These are phyloP conservation scores for Castanea crenata DNA, from an alignment of 306 rosid species.

Conservation along the genomic window DNA sequence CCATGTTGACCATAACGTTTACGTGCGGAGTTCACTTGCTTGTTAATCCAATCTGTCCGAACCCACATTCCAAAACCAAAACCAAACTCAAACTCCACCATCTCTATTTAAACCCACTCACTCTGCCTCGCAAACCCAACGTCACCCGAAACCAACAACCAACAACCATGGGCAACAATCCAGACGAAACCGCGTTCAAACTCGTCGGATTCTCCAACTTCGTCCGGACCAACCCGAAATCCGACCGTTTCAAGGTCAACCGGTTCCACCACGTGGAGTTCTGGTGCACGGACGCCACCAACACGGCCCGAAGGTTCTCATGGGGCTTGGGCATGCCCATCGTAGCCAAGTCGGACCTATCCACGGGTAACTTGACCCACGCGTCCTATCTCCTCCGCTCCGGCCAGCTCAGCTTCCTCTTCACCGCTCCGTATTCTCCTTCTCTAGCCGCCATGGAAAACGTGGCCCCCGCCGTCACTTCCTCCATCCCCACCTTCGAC, in stretches of 20 bases:
- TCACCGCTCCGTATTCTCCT: slow-evolving; percentile 83
- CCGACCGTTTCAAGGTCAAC: slow-evolving; percentile 63
- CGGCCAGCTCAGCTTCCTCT: slow-evolving; percentile 80
- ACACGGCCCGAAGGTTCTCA: slow-evolving; percentile 65
- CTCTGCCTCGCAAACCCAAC: neutral
- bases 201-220: slow-evolving; percentile 66
- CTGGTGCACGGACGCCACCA: slow-evolving; percentile 90
- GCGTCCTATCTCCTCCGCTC: slow-evolving; percentile 93
- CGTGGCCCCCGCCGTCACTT: slow-evolving; percentile 27
- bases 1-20: no score
- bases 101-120: neutral
- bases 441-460: slow-evolving; percentile 32
- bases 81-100: no score
- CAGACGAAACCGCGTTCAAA: slow-evolving; percentile 22
- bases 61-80: no score
- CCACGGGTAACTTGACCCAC: slow-evolving; percentile 72
- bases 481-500: slow-evolving; percentile 61
- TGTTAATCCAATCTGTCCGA: no score
- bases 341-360: slow-evolving; percentile 75
- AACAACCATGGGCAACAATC: slow-evolving; percentile 37
- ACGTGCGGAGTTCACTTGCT: no score
- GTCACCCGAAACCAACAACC: neutral
- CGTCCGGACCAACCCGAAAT: slow-evolving; percentile 63
- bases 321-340: slow-evolving; percentile 87
- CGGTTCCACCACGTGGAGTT: slow-evolving; percentile 89